A percentile compares a stretch with the other conserved stretches of the same genome.
Conservation (phyloP, 805 yeast species). For the Torulaspora franciscae region DNA sequence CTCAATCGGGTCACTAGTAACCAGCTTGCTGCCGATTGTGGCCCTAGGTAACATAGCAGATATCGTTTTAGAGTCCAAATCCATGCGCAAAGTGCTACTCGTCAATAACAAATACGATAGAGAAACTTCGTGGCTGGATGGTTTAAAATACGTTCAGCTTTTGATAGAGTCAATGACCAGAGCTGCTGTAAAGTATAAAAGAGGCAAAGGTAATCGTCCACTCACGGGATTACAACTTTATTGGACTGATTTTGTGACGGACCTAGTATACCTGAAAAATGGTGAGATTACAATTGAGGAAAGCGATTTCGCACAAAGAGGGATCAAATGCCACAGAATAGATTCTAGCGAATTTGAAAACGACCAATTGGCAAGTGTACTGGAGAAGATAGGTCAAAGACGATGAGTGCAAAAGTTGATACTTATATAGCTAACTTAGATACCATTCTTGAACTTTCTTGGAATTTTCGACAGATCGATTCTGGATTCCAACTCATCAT, state of each 20-base stretch:
- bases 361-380: constrained; percentile 18
- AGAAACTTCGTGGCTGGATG: constrained; percentile 68
- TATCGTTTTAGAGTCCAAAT: constrained; percentile 41
- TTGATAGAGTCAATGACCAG: constrained; percentile 39
- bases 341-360: constrained; percentile 25
- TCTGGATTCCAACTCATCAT: constrained; percentile 39
- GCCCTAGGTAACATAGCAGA: constrained; percentile 68
- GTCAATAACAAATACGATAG: constrained; percentile 74
- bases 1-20: constrained; percentile 85
- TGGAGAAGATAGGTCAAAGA: constrained; percentile 10
- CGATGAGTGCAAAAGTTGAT: neutral
- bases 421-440: constrained; percentile 1
- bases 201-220: constrained; percentile 18
- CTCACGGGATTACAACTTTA: constrained; percentile 6
- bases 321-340: constrained; percentile 43
- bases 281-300: constrained; percentile 50
- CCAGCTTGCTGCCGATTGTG: constrained; percentile 77
- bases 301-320: constrained; percentile 38
- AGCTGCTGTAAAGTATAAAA: constrained; percentile 20
- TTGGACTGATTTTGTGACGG: constrained; percentile 55
- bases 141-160: constrained; percentile 52
- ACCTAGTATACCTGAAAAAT: constrained; percentile 50
- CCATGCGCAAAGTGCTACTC: constrained; percentile 49
- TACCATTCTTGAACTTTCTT: constrained; percentile 34
- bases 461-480: constrained; percentile 40